Evolutionary conservation across 805 yeast species (phyloP).

Genomic region (Schwanniomyces polymorphus): DNA sequence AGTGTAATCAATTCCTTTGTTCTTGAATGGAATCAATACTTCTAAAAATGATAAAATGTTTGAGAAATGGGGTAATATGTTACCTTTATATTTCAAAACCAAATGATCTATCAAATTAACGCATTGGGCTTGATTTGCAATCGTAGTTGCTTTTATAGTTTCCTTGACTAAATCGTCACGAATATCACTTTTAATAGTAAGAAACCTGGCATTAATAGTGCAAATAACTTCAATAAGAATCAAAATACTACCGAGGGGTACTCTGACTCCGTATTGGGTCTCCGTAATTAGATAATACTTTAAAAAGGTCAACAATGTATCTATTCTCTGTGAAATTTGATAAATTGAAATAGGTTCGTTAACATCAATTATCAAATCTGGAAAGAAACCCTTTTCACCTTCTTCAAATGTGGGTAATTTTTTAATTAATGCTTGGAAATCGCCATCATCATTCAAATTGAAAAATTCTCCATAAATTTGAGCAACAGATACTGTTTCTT

Average conservation of each 20-base stretch:
- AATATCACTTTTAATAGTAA: conserved; percentile 59
- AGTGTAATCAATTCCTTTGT: conserved; percentile 27
- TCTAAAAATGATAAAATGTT: conserved; percentile 57
- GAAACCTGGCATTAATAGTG: conserved; percentile 54
- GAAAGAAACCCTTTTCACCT: conserved; percentile 33
- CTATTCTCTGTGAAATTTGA: conserved; percentile 52
- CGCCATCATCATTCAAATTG: conserved; percentile 57
- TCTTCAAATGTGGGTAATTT: conserved; percentile 21
- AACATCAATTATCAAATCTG: conserved; percentile 58
- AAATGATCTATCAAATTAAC: conserved; percentile 39
- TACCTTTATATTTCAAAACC: conserved; percentile 35
- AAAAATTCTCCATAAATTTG: conserved; percentile 60
- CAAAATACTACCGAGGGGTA: conserved; percentile 64
- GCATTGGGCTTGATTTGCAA: conserved; percentile 46
- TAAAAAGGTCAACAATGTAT: conserved; percentile 40
- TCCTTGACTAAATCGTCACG: conserved; percentile 51
- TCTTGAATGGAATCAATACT: conserved; percentile 54
- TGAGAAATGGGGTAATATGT: conserved; percentile 47
- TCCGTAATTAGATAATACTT: conserved; percentile 46
- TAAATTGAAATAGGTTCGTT: conserved; percentile 53
- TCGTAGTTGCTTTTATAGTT: conserved; percentile 43
- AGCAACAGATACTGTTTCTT: conserved; percentile 56
- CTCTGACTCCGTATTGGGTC: conserved; percentile 54
- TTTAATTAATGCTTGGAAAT: conserved; percentile 39
- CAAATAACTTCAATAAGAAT: conserved; percentile 53